Percentiles rank a stretch among this genome's conserved stretches.
These are phyloP conservation scores for Malassezia nana DNA, from an alignment of 1,284 basidiomycete species.

Conservation along the genomic window DNA sequence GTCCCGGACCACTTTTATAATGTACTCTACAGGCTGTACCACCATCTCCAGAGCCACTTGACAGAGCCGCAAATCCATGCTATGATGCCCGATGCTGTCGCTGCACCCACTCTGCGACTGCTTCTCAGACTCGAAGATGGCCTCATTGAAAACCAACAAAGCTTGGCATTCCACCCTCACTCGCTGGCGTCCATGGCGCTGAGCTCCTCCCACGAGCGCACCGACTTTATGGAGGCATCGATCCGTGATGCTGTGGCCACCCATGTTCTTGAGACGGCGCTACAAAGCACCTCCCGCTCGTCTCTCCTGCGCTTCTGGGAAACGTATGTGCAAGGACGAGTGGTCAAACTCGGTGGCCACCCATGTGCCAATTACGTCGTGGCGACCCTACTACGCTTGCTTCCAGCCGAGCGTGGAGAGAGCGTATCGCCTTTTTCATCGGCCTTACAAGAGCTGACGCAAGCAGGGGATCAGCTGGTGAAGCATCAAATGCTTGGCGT, in stretches of 20 bases:
- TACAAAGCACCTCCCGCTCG: constrained; percentile 15
- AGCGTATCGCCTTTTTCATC: not conserved
- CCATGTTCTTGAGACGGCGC: constrained; percentile 31
- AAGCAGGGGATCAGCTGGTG: constrained; percentile 12
- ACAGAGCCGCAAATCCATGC: constrained; percentile 14
- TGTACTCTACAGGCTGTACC: constrained; percentile 6
- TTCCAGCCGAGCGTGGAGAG: not conserved
- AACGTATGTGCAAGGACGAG: constrained; percentile 28
- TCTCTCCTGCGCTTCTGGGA: constrained; percentile 25
- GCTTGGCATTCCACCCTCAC: constrained; percentile 10
- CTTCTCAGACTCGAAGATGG: constrained; percentile 25
- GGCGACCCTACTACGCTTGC: constrained; percentile 20
- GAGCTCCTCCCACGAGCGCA: constrained; percentile 19
- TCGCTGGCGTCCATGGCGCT: constrained; percentile 28
- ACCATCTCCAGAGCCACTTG: constrained; percentile 13
- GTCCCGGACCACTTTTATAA: constrained; percentile 20
- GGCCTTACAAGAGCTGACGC: constrained; percentile 11
- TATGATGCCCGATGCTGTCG: constrained; percentile 26
- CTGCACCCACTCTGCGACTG: constrained; percentile 34
- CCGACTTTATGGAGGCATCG: constrained; percentile 33
- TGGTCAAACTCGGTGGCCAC: constrained; percentile 37
- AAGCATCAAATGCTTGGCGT: constrained; percentile 10
- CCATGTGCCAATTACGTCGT: constrained; percentile 43
- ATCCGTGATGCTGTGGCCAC: constrained; percentile 41
- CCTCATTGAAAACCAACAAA: not conserved